Evolutionary conservation across 2,329 filamentous ascomycete genomes (phyloP).

Genomic region (Neocatenulostroma microsporum): DNA sequence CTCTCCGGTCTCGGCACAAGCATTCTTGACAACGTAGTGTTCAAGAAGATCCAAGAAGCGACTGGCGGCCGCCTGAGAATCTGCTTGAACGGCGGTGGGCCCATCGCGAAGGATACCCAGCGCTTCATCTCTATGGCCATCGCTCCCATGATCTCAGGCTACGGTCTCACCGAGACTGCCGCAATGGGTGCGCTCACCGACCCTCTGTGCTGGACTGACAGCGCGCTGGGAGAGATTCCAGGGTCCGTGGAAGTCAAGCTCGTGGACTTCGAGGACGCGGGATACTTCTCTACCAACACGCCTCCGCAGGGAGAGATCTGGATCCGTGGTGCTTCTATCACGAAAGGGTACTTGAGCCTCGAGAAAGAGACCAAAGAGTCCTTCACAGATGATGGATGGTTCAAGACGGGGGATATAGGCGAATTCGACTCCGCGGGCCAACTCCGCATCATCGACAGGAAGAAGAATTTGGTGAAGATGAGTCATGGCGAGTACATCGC

Average conservation of each 20-base stretch:
- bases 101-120: slow-evolving; percentile 79
- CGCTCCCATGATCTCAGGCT: slow-evolving; percentile 88
- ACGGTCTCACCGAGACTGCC: slow-evolving; percentile 90
- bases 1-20: slow-evolving; percentile 63
- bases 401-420: slow-evolving; percentile 89
- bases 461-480: slow-evolving; percentile 99
- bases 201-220: slow-evolving; percentile 57
- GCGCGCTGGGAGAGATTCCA: slow-evolving; percentile 69
- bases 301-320: slow-evolving; percentile 89
- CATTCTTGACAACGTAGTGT: slow-evolving; percentile 77
- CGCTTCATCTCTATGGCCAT: slow-evolving; percentile 87
- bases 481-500: slow-evolving; percentile 97
- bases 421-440: slow-evolving; percentile 77
- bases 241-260: slow-evolving; percentile 69
- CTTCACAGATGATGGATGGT: slow-evolving; percentile 86
- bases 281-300: slow-evolving; percentile 81
- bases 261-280: slow-evolving; percentile 84
- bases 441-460: slow-evolving; percentile 87
- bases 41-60: slow-evolving; percentile 73
- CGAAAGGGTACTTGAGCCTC: slow-evolving; percentile 85
- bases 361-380: slow-evolving; percentile 76
- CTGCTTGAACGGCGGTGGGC: slow-evolving; percentile 84
- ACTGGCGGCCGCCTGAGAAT: slow-evolving; percentile 65
- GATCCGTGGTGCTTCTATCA: slow-evolving; percentile 69
- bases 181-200: slow-evolving; percentile 76